These are phyloP conservation scores for Brassica rapa DNA, from an alignment of 345 rosid species.

Conservation along the genomic window DNA sequence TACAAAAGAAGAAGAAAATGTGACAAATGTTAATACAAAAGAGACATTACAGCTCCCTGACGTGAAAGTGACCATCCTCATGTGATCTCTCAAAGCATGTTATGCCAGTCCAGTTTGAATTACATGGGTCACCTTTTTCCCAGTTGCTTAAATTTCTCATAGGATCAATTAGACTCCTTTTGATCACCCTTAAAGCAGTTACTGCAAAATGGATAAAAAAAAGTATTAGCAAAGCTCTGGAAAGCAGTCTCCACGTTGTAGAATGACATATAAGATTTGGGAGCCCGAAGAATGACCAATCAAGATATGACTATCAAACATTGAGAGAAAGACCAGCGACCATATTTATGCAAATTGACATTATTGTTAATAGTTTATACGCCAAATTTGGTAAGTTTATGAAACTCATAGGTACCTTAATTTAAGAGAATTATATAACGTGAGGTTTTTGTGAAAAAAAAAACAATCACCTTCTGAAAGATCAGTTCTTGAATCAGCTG, in stretches of 20 bases:
- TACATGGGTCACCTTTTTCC: conserved; percentile 82
- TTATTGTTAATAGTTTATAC: background rate
- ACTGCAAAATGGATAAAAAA: conserved; percentile 50
- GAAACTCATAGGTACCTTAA: background rate
- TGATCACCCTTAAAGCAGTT: conserved; percentile 54
- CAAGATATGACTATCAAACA: conserved; percentile 8
- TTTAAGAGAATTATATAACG: background rate
- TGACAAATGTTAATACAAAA: conserved; percentile 23
- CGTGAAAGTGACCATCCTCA: conserved; percentile 61
- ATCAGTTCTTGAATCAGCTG: conserved; percentile 45
- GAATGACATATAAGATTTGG: conserved; percentile 14
- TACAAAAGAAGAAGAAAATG: background rate
- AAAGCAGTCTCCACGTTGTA: background rate
- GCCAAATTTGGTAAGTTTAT: conserved; percentile 2
- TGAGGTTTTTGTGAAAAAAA: conserved; percentile 10
- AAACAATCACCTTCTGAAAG: conserved; percentile 60
- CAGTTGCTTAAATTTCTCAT: conserved; percentile 56
- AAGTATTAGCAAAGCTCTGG: background rate
- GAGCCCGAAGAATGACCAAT: conserved; percentile 3
- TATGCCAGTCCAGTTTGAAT: conserved; percentile 73
- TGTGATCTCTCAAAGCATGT: conserved; percentile 42
- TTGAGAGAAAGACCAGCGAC: conserved; percentile 15
- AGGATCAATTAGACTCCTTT: conserved; percentile 57
- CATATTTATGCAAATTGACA: conserved; percentile 9
- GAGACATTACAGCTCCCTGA: conserved; percentile 62